Evolutionary conservation across 148 eudicot species (phyloP), one percentile per base, ranked within the genome.

Genomic region (Fagopyrum tataricum): DNA sequence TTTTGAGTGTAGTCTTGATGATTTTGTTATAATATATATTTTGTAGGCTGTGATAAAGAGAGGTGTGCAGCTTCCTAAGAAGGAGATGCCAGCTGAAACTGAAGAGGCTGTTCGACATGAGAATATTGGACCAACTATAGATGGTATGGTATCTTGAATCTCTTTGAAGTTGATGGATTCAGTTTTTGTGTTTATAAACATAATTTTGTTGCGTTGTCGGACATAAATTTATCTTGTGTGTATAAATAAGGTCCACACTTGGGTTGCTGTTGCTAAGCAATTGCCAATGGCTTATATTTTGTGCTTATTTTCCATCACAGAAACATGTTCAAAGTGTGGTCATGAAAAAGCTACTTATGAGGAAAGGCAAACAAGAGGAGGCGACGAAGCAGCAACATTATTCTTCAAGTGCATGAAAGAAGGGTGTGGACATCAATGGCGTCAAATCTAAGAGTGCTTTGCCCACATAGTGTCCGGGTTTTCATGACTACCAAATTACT

Each of bases 21-120:
- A 18, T 18, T 53, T 21, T 17, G 24, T 47, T 49, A 24, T 43
- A 47, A 67, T 46, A 39, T 46, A 39, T 14, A 8, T 39, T 81
- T 68, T 55, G 43, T 61, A 84, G 96, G 90, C 85, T n/a, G 82
- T 86, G 81, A 85, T 93, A 11, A 90, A 83, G 87, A 87, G 86
- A 77, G 78, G 76, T 44, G 80, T 81, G 39, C 82, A 68, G 26
- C 87, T 90, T 24, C 77, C 72, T 43, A 87, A 78, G 76, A 90
- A 87, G 74, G 87, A 80, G 59, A 77, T 81, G 4, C 82, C 82
- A 89, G 43, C 91, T 90, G 31, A 73, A 31, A 31, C 37, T 31
- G 37, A 31, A 31, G 37, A 82, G 73, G 58, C 85, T 53, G 79
- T 86, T 9, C 82, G 75, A 48, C 26, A 77, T 67, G 79, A 77